Evolutionary conservation across 352 stramenopile species (phyloP).

Genomic region (Pythium grandisporangium): DNA sequence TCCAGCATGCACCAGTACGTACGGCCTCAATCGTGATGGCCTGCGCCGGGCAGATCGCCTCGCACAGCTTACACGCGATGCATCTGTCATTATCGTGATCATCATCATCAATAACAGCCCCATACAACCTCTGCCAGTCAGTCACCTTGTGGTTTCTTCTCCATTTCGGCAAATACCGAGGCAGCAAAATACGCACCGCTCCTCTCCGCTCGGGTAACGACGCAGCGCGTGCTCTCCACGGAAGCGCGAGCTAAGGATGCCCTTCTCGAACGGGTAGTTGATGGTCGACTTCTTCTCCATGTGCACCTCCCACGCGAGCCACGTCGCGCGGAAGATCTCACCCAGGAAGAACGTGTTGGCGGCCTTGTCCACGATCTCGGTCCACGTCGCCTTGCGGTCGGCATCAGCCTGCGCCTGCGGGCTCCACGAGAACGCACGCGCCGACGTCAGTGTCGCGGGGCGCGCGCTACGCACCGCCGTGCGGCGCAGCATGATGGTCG

Average conservation of each 20-base stretch:
- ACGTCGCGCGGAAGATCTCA: conserved; percentile 71
- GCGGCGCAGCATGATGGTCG: conserved; percentile 41
- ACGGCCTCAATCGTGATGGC: conserved; percentile 99
- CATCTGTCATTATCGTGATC: conserved; percentile 53
- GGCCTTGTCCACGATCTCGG: conserved; percentile 72
- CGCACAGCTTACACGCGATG: conserved; percentile 99
- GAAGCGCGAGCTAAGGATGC: conserved; percentile 94
- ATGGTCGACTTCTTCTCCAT: conserved; percentile 94
- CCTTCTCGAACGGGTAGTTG: conserved; percentile 99
- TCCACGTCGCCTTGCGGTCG: conserved; percentile 51
- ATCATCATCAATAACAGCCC: background rate
- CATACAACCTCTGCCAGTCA: background rate
- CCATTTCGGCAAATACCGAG: background rate
- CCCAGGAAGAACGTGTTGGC: conserved; percentile 79
- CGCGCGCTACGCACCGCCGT: conserved; percentile 5
- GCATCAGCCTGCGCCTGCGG: conserved; percentile 12
- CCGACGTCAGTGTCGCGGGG: conserved; percentile 7
- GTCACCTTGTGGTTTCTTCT: too few relatives aligned
- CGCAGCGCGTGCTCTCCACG: conserved; percentile 97
- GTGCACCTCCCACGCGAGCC: conserved; percentile 76
- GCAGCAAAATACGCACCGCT: conserved; percentile 62
- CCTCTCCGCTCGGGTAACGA: conserved; percentile 98
- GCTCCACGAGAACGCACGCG: conserved; percentile 14
- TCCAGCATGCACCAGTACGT: conserved; percentile 13
- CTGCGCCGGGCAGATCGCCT: conserved; percentile 99